Evolutionary conservation across 2,329 filamentous ascomycete genomes (phyloP).

Genomic region (Dactylonectria macrodidyma): DNA sequence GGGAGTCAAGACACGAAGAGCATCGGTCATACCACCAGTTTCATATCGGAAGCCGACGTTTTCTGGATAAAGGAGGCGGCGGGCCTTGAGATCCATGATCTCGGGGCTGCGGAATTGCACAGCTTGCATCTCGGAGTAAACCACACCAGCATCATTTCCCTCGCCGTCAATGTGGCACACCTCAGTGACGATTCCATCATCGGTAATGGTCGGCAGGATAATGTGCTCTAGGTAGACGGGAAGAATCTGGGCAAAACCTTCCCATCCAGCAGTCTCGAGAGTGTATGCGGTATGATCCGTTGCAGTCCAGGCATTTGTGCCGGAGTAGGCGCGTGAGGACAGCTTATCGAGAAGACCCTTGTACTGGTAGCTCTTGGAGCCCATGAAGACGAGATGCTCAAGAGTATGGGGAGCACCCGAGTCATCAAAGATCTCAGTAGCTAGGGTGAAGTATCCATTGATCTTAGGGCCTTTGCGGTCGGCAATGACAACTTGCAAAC

Average conservation of each 20-base stretch:
- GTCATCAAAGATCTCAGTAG: slow-evolving; percentile 97
- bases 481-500: slow-evolving; percentile 94
- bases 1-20: slow-evolving; percentile 86
- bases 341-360: slow-evolving; percentile 97
- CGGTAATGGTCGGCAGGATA: slow-evolving; percentile 90
- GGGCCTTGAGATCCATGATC: slow-evolving; percentile 88
- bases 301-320: slow-evolving; percentile 97
- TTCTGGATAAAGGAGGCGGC: slow-evolving; percentile 87
- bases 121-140: slow-evolving; percentile 99
- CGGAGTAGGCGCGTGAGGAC: slow-evolving; percentile 91
- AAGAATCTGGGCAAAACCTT: slow-evolving; percentile 94
- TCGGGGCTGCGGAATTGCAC: slow-evolving; percentile 88
- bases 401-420: slow-evolving; percentile 91
- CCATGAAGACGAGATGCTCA: slow-evolving; percentile 90
- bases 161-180: slow-evolving; percentile 96
- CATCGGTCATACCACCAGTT: slow-evolving; percentile 97
- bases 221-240: slow-evolving; percentile 97
- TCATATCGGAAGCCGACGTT: slow-evolving; percentile 96
- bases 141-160: slow-evolving; percentile 95
- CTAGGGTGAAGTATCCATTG: slow-evolving; percentile 93
- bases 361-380: slow-evolving; percentile 93
- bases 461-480: slow-evolving; percentile 96
- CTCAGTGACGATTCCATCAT: slow-evolving; percentile 94
- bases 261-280: slow-evolving; percentile 95
- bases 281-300: slow-evolving; percentile 98